Evolutionary conservation across 2,329 filamentous ascomycete species (phyloP), one percentile per base, ranked within the genome.

Genomic region (Aspergillus sclerotialis): DNA sequence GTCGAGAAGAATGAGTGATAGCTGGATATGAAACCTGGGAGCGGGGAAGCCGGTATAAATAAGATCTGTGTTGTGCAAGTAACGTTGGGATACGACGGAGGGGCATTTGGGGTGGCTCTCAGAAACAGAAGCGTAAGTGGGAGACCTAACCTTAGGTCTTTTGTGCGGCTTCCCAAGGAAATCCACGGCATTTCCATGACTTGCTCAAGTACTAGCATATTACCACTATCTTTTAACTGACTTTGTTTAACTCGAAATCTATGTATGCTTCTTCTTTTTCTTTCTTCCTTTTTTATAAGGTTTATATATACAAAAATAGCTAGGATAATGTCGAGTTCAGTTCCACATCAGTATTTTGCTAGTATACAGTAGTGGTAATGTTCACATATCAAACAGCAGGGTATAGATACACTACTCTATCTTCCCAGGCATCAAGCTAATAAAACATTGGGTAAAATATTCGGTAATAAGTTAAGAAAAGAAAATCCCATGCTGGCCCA

Each of bases 51-150:
- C 14, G 11, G 28, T 24, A 32, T 36, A 37, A 28, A 32, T 28
- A 35, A 14, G 32, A 27, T 27, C 30, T 46, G 21, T 37, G 42
- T 39, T 39, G 45, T 37, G 37, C 40, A 30, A 57, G 40, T 28
- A 50, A 52, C 25, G 40, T 32, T 36, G 52, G 41, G 39, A 55
- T 44, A 30, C 50, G 44, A 42, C 44, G 51, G 49, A 53, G 55
- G 55, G 55, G 54, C 56, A 60, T 60, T 55, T 43, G 39, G 35
- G 35, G 34, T 26, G 25, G 35, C 33, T 32, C 40, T 35, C 36
- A 34, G 28, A 30, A 40, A 41, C 42, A 12, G 36, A 36, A 42
- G n/a, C n/a, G n/a, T n/a, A n/a, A n/a, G n/a, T n/a, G n/a, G n/a
- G n/a, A n/a, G n/a, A n/a, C n/a, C n/a, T n/a, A n/a, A n/a, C n/a